These are phyloP conservation scores for Citrullus amarus DNA, from an alignment of 306 rosid genomes.

Conservation along the genomic window DNA sequence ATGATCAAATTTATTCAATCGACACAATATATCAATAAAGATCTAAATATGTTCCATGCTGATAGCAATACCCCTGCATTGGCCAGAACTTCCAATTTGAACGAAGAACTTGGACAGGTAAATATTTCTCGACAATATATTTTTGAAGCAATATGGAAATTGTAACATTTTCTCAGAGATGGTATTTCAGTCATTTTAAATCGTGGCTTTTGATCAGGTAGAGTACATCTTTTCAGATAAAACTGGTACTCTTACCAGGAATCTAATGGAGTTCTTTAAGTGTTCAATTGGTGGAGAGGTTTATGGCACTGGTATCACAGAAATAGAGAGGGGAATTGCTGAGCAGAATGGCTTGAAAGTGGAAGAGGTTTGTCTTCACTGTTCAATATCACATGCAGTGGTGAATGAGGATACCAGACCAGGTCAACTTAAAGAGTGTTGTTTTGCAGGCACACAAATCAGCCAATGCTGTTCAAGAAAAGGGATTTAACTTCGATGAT, in stretches of 20 bases:
- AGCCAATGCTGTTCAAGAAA: constrained; percentile 46
- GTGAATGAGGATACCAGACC: neutral
- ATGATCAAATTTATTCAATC: constrained; percentile 96
- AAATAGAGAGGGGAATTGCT: constrained; percentile 80
- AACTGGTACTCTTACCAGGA: constrained; percentile 95
- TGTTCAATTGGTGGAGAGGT: constrained; percentile 94
- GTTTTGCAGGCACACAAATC: constrained; percentile 41
- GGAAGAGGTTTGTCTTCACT: constrained; percentile 26
- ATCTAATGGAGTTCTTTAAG: constrained; percentile 98
- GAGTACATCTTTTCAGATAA: constrained; percentile 97
- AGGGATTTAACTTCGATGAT: constrained; percentile 88
- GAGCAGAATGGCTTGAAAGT: constrained; percentile 58
- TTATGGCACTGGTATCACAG: constrained; percentile 87
- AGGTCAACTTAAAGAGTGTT: neutral
- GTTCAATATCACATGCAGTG: neutral
- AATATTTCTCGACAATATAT: constrained; percentile 4
- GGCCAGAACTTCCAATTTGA: constrained; percentile 97
- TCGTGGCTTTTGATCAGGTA: constrained; percentile 45
- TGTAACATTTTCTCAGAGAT: neutral
- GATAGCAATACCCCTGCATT: constrained; percentile 90
- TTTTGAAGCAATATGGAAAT: neutral
- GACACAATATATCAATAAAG: constrained; percentile 90
- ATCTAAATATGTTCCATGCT: constrained; percentile 71
- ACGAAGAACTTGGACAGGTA: constrained; percentile 99
- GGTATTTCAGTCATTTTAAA: neutral